Conservation (phyloP, 805 yeast species). For the Kockiozyma suomiensis region DNA sequence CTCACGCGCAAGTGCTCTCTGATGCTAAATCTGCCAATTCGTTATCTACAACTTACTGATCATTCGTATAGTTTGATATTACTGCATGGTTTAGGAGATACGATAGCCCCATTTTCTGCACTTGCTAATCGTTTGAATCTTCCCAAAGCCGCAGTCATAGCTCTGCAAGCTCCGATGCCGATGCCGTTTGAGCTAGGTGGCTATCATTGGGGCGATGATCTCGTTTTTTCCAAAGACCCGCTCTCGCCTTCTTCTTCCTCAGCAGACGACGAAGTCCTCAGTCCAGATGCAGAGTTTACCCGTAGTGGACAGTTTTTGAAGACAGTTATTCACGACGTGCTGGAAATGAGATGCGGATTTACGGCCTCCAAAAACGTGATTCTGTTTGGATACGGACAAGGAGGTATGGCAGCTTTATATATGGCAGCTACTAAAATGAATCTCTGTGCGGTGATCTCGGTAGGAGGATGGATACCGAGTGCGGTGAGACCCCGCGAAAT, state of each 20-base stretch:
- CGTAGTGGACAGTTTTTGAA: slow-evolving; percentile 3
- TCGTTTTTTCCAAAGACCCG: slow-evolving; percentile 27
- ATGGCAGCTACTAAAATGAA: slow-evolving; percentile 21
- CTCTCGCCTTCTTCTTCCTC: neutral
- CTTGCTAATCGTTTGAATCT: slow-evolving; percentile 28
- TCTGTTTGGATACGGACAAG: slow-evolving; percentile 35
- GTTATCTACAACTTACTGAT: neutral
- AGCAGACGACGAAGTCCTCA: slow-evolving; percentile 25
- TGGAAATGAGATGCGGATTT: slow-evolving; percentile 28
- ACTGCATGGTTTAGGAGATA: slow-evolving; percentile 34
- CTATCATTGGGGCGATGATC: slow-evolving; percentile 34
- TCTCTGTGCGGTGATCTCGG: slow-evolving; percentile 29
- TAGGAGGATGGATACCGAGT: slow-evolving; percentile 34
- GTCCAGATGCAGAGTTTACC: slow-evolving; percentile 33
- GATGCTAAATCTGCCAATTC: too few species aligned
- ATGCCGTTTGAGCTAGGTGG: slow-evolving; percentile 35
- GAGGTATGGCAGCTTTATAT: slow-evolving; percentile 33
- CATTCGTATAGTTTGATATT: slow-evolving; percentile 17
- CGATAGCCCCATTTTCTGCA: slow-evolving; percentile 18
- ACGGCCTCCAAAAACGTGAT: slow-evolving; percentile 19
- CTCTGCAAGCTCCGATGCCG: slow-evolving; percentile 31
- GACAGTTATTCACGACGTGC: slow-evolving; percentile 10
- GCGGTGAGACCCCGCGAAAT: slow-evolving; percentile 24
- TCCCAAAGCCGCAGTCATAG: slow-evolving; percentile 25
- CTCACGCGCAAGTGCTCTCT: slow-evolving; percentile 23